Evolutionary conservation across 2,329 filamentous ascomycete species (phyloP).

Genomic region (Truncatella angustata): DNA sequence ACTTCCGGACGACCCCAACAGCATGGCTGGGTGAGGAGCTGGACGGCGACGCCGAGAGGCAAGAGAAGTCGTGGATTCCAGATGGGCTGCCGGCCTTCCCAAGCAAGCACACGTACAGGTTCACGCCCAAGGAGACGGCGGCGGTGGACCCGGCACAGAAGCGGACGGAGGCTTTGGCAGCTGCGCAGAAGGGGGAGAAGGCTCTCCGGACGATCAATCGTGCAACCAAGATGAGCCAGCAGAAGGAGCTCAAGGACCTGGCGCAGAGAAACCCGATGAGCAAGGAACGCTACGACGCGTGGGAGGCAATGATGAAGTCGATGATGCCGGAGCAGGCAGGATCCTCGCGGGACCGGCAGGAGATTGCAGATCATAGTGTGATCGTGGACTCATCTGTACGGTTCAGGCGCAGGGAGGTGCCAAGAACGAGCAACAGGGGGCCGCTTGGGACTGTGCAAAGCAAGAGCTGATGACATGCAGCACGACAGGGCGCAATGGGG

Average conservation of each 20-base stretch:
- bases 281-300: slow-evolving; percentile 56
- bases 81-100: slow-evolving; percentile 60
- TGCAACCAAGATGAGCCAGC: slow-evolving; percentile 62
- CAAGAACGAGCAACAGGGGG: slow-evolving; percentile 43
- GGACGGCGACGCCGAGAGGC: slow-evolving; percentile 57
- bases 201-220: slow-evolving; percentile 58
- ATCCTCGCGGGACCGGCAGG: slow-evolving; percentile 36
- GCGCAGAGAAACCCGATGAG: slow-evolving; percentile 52
- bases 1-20: slow-evolving; percentile 35
- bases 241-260: slow-evolving; percentile 59
- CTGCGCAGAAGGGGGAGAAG: slow-evolving; percentile 61
- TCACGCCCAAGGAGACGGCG: slow-evolving; percentile 45
- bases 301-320: slow-evolving; percentile 60
- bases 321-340: slow-evolving; percentile 41
- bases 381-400: slow-evolving; percentile 58
- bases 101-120: slow-evolving; percentile 62
- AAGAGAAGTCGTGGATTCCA: slow-evolving; percentile 55
- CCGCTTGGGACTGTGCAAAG: slow-evolving; percentile 22
- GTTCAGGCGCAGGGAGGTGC: slow-evolving; percentile 53
- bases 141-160: slow-evolving; percentile 52
- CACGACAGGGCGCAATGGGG: background rate
- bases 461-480: slow-evolving; percentile 15
- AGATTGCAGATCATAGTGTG: slow-evolving; percentile 63
- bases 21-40: slow-evolving; percentile 53
- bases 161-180: slow-evolving; percentile 56